Evolutionary conservation across 2,329 filamentous ascomycete genomes (phyloP), one percentile per base, ranked within the genome.

Genomic region (Nectriaceae sp.): DNA sequence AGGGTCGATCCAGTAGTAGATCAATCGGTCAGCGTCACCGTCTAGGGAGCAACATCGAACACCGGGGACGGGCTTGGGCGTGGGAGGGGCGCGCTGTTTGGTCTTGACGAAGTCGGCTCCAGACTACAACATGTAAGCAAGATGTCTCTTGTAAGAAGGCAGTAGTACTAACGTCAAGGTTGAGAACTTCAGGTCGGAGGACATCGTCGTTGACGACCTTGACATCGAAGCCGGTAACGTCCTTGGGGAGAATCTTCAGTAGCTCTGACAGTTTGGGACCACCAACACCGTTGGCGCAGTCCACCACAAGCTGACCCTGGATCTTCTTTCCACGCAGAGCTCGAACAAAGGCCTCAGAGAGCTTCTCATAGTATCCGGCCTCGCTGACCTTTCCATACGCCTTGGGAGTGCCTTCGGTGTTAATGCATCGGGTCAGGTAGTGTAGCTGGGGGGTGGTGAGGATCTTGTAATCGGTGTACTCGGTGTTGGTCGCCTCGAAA

Each of bases 71-170:
- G 89, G 88, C 68, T 92, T 90, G 45, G 90, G 93, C 22, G 77
- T 87, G 36, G 88, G 88, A 43, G 94, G 94, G 50, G 90, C 89
- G 55, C 91, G 85, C 75, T 99, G 94, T 73, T 90, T 90, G 16
- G 94, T 97, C 77, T 99, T 99, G 71, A 99, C 94, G 62, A 84
- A 97, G 72, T 99, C 94, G 65, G 94, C 94, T 70, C 94, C 94
- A 65, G 89, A 96, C 84, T 95, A 31, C 29, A 54, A 42, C 46
- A 29, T n/a, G 22, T 50, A 46, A 46, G 13, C n/a, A 37, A 4
- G 42, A 38, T 18, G 18, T 21, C 6, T n/a, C 13, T 2, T 13
- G 2, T 26, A 11, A 11, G 21, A 13, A 37, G 16, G 43, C 13
- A n/a, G 24, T n/a, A 11, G 35, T 20, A 68, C 80, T 71, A 76